Conservation (phyloP, 2,329 filamentous ascomycete species). For the Pseudopyricularia javanii region DNA sequence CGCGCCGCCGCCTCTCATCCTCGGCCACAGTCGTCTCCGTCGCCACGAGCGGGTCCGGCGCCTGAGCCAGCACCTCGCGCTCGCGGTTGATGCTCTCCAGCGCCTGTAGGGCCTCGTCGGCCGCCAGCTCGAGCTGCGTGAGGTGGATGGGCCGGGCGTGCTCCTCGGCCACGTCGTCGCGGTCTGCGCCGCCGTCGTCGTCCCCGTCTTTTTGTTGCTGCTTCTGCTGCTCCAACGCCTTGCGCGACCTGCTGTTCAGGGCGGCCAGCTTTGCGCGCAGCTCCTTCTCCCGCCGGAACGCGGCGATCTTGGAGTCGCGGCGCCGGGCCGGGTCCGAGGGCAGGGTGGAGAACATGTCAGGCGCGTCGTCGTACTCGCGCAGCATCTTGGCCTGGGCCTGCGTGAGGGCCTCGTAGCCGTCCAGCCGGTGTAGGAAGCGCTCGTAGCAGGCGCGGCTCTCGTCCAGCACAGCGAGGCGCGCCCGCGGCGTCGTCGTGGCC, state of each 20-base stretch:
- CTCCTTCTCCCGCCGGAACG: slow-evolving; percentile 76
- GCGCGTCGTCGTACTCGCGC: slow-evolving; percentile 60
- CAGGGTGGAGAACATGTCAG: slow-evolving; percentile 60
- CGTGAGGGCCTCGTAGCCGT: slow-evolving; percentile 65
- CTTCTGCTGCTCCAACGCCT: neutral
- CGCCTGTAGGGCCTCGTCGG: slow-evolving; percentile 71
- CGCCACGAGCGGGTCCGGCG: slow-evolving; percentile 39
- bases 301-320: slow-evolving; percentile 73
- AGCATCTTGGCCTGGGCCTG: slow-evolving; percentile 55
- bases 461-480: slow-evolving; percentile 51
- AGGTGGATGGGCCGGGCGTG: slow-evolving; percentile 69
- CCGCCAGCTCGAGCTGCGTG: slow-evolving; percentile 58
- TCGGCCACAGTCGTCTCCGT: slow-evolving; percentile 17
- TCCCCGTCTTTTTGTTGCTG: neutral
- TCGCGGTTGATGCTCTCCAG: slow-evolving; percentile 84
- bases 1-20: slow-evolving; percentile 25
- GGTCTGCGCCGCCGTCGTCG: slow-evolving; percentile 36
- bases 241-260: slow-evolving; percentile 26
- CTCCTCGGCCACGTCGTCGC: slow-evolving; percentile 69
- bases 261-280: slow-evolving; percentile 69
- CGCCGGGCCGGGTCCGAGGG: slow-evolving; percentile 53
- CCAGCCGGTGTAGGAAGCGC: slow-evolving; percentile 61
- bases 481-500: slow-evolving; percentile 34
- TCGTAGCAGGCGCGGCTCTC: slow-evolving; percentile 62
- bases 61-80: slow-evolving; percentile 66